Conservation (phyloP, 2,329 filamentous ascomycete genomes). For the Penicillium sp. region DNA sequence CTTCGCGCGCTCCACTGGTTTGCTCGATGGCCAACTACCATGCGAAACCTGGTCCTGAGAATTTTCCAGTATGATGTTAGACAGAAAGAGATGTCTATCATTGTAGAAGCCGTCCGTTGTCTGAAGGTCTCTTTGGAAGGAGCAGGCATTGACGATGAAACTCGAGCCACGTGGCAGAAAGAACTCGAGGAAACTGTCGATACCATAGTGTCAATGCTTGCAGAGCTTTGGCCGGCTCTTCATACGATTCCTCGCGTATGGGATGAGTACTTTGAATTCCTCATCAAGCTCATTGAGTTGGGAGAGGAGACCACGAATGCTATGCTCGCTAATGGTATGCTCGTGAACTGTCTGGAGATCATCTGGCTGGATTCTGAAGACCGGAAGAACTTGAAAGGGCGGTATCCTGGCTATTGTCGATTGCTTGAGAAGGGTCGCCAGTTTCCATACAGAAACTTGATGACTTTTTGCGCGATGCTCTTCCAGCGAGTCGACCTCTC, state of each 20-base stretch:
- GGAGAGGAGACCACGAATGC: slow-evolving; percentile 61
- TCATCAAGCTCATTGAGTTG: slow-evolving; percentile 67
- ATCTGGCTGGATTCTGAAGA: slow-evolving; percentile 62
- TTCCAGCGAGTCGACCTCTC: slow-evolving; percentile 45
- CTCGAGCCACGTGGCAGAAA: slow-evolving; percentile 31
- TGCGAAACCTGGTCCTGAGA: slow-evolving; percentile 68
- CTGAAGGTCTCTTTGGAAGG: slow-evolving; percentile 52
- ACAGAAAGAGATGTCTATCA: slow-evolving; percentile 53
- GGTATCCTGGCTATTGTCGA: slow-evolving; percentile 54
- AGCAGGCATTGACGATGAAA: slow-evolving; percentile 30
- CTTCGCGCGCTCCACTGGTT: slow-evolving; percentile 66
- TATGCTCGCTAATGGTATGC: slow-evolving; percentile 64
- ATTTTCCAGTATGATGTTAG: slow-evolving; percentile 63
- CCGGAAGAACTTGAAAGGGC: slow-evolving; percentile 54
- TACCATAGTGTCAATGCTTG: slow-evolving; percentile 53
- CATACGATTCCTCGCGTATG: slow-evolving; percentile 67
- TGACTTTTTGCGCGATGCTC: slow-evolving; percentile 47
- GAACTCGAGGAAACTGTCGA: slow-evolving; percentile 37
- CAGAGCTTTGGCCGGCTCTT: slow-evolving; percentile 64
- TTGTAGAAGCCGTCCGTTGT: slow-evolving; percentile 57
- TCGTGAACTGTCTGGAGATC: slow-evolving; percentile 62
- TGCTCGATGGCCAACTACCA: slow-evolving; percentile 55
- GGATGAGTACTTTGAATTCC: slow-evolving; percentile 75
- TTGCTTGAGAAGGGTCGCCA: slow-evolving; percentile 52
- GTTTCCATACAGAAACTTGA: slow-evolving; percentile 49